phyloP scores from a whole-genome alignment of 2,329 filamentous ascomycete species.

The Monilinia fructicola region DNA sequence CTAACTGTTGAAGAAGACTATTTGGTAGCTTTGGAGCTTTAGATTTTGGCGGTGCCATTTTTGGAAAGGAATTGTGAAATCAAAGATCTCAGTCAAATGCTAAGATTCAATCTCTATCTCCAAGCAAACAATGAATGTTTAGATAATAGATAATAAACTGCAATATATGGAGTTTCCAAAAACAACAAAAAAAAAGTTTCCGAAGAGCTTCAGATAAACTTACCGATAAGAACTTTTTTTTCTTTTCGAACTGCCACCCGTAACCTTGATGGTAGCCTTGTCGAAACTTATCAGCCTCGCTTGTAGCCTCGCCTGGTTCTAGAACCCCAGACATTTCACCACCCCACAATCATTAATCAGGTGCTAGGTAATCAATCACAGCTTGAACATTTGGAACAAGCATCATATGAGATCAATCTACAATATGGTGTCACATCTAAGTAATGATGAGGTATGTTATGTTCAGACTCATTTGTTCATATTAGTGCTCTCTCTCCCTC shows the following conservation, averaged over 20 bases:
- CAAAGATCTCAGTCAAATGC: background rate
- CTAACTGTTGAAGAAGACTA: constrained; percentile 48
- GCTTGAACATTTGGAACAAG: constrained; percentile 19
- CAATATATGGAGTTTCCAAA: background rate
- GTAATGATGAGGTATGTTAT: constrained; percentile 57
- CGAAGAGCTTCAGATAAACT: background rate
- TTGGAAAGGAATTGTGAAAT: constrained; percentile 6
- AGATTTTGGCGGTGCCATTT: constrained; percentile 36
- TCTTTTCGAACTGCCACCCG: background rate
- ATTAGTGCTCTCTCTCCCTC: background rate
- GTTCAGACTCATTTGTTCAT: background rate
- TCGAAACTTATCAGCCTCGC: constrained; percentile 15
- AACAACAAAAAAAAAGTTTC: background rate
- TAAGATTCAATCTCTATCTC: background rate
- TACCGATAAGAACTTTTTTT: constrained; percentile 21
- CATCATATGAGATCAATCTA: constrained; percentile 7
- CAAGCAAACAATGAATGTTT: background rate
- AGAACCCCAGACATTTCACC: constrained; percentile 25
- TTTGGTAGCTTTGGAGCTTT: constrained; percentile 47
- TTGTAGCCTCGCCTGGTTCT: constrained; percentile 5
- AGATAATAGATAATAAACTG: background rate
- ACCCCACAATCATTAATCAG: constrained; percentile 26
- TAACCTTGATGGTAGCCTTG: background rate
- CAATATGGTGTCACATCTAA: constrained; percentile 49
- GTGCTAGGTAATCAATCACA: background rate